Percentiles rank a stretch among this genome's conserved stretches.
Conservation (phyloP, 2,329 filamentous ascomycete genomes). For the Verticillium dahliae region DNA sequence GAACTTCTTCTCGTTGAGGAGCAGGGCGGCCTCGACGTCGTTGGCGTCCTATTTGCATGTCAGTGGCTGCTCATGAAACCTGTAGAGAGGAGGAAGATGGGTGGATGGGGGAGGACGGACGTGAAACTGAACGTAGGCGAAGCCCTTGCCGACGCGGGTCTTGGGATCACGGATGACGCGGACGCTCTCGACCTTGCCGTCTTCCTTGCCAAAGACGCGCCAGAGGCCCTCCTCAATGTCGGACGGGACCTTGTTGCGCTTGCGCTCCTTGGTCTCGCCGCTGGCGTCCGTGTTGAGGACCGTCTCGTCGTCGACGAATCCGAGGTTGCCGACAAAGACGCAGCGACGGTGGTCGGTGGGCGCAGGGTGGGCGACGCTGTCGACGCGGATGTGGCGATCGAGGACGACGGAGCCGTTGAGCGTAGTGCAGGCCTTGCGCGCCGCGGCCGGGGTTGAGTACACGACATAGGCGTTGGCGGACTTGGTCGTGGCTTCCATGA, state of each 20-base stretch:
- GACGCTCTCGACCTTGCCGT: conserved; percentile 84
- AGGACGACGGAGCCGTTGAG: conserved; percentile 83
- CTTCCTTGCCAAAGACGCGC: conserved; percentile 66
- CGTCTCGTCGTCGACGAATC: conserved; percentile 90
- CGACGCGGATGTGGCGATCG: conserved; percentile 82
- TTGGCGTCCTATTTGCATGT: conserved; percentile 59
- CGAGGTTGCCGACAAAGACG: conserved; percentile 93
- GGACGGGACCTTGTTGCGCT: conserved; percentile 66
- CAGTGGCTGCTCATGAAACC: background rate
- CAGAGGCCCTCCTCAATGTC: conserved; percentile 92
- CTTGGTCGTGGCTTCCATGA: conserved; percentile 87
- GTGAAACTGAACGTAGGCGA: conserved; percentile 95
- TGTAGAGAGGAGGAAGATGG: background rate
- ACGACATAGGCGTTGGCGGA: conserved; percentile 94
- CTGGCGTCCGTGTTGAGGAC: conserved; percentile 58
- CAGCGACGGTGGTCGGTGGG: conserved; percentile 80
- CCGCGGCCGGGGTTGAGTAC: conserved; percentile 69
- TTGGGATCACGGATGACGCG: conserved; percentile 83
- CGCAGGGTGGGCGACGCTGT: conserved; percentile 82
- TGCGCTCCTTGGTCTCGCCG: conserved; percentile 63
- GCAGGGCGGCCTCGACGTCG: conserved; percentile 81
- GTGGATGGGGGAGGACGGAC: conserved; percentile 29
- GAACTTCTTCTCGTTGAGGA: conserved; percentile 85
- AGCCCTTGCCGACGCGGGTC: conserved; percentile 91
- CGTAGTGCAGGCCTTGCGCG: conserved; percentile 65